Base-by-base conservation (phyloP, 169 alveolate species). In the Fabrea salina region DNA sequence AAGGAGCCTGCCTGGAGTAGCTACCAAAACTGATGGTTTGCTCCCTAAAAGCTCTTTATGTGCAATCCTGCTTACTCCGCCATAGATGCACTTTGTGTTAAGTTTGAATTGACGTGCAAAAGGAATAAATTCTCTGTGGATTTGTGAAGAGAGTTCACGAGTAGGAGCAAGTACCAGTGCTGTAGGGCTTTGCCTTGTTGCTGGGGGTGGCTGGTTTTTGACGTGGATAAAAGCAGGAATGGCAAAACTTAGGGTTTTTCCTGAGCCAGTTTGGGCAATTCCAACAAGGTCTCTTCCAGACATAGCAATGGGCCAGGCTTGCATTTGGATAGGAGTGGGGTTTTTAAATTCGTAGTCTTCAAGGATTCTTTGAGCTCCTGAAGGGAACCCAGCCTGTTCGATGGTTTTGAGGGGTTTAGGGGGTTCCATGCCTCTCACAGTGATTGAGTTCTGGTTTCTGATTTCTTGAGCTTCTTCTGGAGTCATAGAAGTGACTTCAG, bases 261-360 rank as follows among this genome's bases (percentile, higher is more conserved):
- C 97, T 44, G 95, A 87, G 1, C 99, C 99, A 7, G 99, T 98
- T 81, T 97, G 98, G 0, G 99, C 99, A 8, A 98, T 97, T 27
- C 99, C 99, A 35, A 98, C 96, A 47, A 98, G 91, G 83, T 98
- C 99, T 54, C 97, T 78, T 44, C 99, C 99, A 77, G 97, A 91
- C 94, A 97, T 88, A 39, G 97, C 82, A 25, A 89, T 74, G 4
- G 94, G 95, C 80, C 80, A 72, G 25, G 67, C 11, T 16, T 37
- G 2, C 11, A 3, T 19, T 82, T 87, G 54, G 83, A 70, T 49
- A 81, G 76, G 64, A 75, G 32, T 25, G 49, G 79, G 61, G 71
- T 80, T 37, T n/a, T 11, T n/a, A 47, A 68, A 40, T 30, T 37
- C 39, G 8, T 2, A 1, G 16, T 37, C 66, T 83, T 79, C 75